Evolutionary conservation across 2,329 filamentous ascomycete species (phyloP).

Genomic region (Penicillium sp.): DNA sequence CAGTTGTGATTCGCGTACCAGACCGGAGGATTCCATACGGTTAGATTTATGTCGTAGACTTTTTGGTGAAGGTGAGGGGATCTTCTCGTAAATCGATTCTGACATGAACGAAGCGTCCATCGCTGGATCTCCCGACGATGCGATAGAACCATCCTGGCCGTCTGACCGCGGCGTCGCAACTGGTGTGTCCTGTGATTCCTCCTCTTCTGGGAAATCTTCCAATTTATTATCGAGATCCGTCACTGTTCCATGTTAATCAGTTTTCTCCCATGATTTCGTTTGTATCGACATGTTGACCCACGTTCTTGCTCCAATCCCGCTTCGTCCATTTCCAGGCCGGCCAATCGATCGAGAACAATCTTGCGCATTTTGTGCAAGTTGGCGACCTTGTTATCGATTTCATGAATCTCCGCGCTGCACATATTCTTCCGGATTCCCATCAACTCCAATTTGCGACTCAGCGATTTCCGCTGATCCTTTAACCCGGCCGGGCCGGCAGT

Average conservation of each 20-base stretch:
- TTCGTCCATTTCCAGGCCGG: constrained; percentile 86
- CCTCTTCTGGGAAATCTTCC: constrained; percentile 60
- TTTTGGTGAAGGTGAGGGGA: constrained; percentile 66
- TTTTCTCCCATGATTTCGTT: not conserved
- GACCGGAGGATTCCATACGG: constrained; percentile 31
- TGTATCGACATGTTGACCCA: constrained; percentile 46
- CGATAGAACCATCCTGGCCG: constrained; percentile 48
- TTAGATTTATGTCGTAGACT: constrained; percentile 50
- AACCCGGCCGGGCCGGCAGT: constrained; percentile 70
- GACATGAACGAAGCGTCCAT: constrained; percentile 80
- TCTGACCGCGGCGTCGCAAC: constrained; percentile 36
- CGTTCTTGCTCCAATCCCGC: constrained; percentile 83
- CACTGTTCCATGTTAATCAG: constrained; percentile 39
- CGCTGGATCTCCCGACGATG: constrained; percentile 53
- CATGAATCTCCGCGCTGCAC: constrained; percentile 91
- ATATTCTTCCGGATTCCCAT: constrained; percentile 93
- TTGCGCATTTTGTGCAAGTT: constrained; percentile 91
- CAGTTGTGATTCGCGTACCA: constrained; percentile 6
- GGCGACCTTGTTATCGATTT: constrained; percentile 95
- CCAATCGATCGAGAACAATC: constrained; percentile 84
- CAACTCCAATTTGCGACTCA: constrained; percentile 87
- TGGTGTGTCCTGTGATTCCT: constrained; percentile 31
- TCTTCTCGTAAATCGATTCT: constrained; percentile 92
- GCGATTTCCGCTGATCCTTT: constrained; percentile 73
- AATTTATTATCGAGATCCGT: constrained; percentile 61